Conservation (phyloP, 352 stramenopile genomes). For the Aphanomyces euteiches region DNA sequence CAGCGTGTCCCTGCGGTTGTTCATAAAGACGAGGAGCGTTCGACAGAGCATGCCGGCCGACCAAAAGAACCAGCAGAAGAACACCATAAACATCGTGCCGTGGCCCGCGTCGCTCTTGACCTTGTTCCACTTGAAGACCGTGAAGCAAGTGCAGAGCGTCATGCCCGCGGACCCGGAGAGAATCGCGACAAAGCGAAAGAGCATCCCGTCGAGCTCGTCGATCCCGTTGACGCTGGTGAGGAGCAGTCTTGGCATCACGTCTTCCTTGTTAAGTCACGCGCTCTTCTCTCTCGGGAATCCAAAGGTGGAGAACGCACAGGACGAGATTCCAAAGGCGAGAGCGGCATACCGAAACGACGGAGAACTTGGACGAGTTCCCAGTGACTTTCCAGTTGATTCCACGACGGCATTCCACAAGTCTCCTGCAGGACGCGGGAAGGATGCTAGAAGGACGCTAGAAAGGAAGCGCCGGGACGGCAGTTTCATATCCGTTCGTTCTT, state of each 20-base stretch:
- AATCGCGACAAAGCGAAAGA: constrained; percentile 11
- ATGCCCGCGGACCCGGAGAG: constrained; percentile 16
- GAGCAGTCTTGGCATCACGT: background rate
- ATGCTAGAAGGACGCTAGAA: too few relatives aligned
- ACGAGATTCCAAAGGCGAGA: too few relatives aligned
- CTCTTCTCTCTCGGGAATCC: too few relatives aligned
- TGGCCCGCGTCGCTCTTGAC: constrained; percentile 19
- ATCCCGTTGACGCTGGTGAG: constrained; percentile 6
- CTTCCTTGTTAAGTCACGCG: too few relatives aligned
- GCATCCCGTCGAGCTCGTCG: background rate
- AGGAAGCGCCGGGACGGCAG: too few relatives aligned
- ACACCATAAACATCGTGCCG: constrained; percentile 26
- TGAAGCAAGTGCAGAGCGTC: constrained; percentile 13
- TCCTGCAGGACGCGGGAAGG: too few relatives aligned
- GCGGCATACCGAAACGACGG: too few relatives aligned
- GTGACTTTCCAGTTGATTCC: too few relatives aligned
- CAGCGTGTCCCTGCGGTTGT: constrained; percentile 4
- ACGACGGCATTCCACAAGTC: too few relatives aligned
- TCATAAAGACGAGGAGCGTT: constrained; percentile 8
- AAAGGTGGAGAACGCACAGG: too few relatives aligned
- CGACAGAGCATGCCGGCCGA: constrained; percentile 4
- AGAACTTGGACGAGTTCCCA: too few relatives aligned
- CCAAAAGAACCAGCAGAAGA: constrained; percentile 23
- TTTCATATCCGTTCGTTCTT: too few relatives aligned
- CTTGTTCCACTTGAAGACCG: constrained; percentile 25